Conservation (phyloP, 805 yeast genomes). For the Suhomyces kilbournensis region DNA sequence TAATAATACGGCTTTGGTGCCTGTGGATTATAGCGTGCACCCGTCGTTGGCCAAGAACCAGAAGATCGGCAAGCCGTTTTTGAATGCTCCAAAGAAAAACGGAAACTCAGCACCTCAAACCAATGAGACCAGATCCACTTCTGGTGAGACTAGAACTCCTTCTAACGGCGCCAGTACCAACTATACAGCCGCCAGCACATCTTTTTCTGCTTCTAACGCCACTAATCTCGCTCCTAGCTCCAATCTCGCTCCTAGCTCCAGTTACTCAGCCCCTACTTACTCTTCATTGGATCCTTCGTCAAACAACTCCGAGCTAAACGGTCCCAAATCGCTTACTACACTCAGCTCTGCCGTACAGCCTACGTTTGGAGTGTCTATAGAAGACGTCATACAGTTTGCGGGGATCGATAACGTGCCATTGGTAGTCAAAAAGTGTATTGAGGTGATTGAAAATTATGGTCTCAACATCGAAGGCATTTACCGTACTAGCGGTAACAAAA, state of each 20-base stretch:
- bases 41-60: conserved; percentile 51
- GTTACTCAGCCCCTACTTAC: not conserved
- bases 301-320: conserved; percentile 32
- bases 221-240: not conserved
- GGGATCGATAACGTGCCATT: conserved; percentile 87
- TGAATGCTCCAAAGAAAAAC: conserved; percentile 14
- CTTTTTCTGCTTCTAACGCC: not conserved
- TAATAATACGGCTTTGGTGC: conserved; percentile 40
- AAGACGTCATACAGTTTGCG: conserved; percentile 70
- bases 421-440: conserved; percentile 84
- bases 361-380: conserved; percentile 85
- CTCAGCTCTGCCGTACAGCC: conserved; percentile 26
- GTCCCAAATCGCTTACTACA: conserved; percentile 29
- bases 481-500: conserved; percentile 75
- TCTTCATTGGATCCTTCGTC: conserved; percentile 36
- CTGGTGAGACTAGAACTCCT: not conserved
- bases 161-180: not conserved
- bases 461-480: conserved; percentile 85
- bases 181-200: not conserved
- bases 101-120: not conserved
- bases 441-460: conserved; percentile 82
- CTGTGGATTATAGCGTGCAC: conserved; percentile 71
- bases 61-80: conserved; percentile 32
- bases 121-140: not conserved
- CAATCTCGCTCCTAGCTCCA: not conserved